phyloP scores from a whole-genome alignment of 257 asterid species.

The Solanum clarkiae region DNA sequence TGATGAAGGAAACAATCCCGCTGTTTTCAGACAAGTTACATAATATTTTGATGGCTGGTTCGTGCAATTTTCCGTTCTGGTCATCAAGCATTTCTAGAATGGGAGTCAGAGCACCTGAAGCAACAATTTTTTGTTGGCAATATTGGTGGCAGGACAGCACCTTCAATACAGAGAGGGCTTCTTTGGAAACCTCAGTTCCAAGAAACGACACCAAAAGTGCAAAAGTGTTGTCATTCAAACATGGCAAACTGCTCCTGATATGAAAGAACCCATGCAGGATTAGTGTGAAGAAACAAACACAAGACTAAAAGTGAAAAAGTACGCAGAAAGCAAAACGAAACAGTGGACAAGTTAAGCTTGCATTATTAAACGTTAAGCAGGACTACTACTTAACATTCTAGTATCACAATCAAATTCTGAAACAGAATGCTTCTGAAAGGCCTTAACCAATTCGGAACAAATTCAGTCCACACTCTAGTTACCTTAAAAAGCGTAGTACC shows the following conservation, averaged over 20 bases:
- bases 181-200: slow-evolving; percentile 45
- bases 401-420: not conserved
- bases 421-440: not conserved
- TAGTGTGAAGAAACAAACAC: not conserved
- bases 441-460: not conserved
- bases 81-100: slow-evolving; percentile 44
- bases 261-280: not conserved
- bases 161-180: slow-evolving; percentile 46
- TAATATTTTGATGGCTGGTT: slow-evolving; percentile 41
- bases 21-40: slow-evolving; percentile 31
- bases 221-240: slow-evolving; percentile 44
- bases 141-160: slow-evolving; percentile 22
- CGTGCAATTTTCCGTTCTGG: slow-evolving; percentile 28
- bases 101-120: slow-evolving; percentile 37
- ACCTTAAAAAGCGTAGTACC: not conserved
- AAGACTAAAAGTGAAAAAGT: not conserved
- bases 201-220: slow-evolving; percentile 53
- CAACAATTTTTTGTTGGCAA: slow-evolving; percentile 20
- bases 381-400: not conserved
- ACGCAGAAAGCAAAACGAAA: not conserved
- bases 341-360: not conserved
- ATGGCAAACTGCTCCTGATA: slow-evolving; percentile 27
- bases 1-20: not conserved
- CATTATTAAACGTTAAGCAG: not conserved
- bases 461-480: not conserved